Percentiles rank a stretch among this genome's conserved stretches.
Evolutionary conservation across 148 eudicot species (phyloP).

Genomic region (Dianthus caryophyllus): DNA sequence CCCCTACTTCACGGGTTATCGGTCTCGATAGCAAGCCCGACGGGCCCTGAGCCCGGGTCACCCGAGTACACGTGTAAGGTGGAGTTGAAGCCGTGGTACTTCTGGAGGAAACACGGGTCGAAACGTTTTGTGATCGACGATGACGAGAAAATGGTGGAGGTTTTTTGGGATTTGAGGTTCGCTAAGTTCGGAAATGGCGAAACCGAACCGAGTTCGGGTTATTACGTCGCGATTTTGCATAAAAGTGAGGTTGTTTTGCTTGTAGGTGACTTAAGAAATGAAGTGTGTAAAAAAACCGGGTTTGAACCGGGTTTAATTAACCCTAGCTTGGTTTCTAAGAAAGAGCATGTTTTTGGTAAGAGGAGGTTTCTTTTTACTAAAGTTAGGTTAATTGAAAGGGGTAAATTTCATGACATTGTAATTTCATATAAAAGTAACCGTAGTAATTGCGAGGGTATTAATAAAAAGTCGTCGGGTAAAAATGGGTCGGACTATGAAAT

Average conservation of each 20-base stretch:
- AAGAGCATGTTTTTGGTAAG: constrained; percentile 58
- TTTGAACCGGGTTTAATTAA: constrained; percentile 36
- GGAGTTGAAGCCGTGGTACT: constrained; percentile 81
- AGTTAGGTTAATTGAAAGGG: constrained; percentile 42
- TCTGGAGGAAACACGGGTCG: constrained; percentile 71
- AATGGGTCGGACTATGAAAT: constrained; percentile 41
- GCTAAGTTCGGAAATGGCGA: constrained; percentile 45
- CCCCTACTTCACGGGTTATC: constrained; percentile 63
- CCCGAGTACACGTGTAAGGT: constrained; percentile 48
- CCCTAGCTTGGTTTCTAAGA: constrained; percentile 40
- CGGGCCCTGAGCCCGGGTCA: not conserved
- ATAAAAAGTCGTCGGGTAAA: not conserved
- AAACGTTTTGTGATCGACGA: constrained; percentile 44
- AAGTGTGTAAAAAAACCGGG: constrained; percentile 47
- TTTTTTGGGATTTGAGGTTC: constrained; percentile 56
- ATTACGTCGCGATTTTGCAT: constrained; percentile 55
- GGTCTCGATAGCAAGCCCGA: constrained; percentile 35
- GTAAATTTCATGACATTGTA: constrained; percentile 40
- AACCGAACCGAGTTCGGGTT: constrained; percentile 53
- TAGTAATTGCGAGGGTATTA: not conserved
- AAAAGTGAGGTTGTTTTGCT: constrained; percentile 44
- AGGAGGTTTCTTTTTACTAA: constrained; percentile 40
- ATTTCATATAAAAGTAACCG: constrained; percentile 36
- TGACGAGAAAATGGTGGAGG: constrained; percentile 26
- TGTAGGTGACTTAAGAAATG: constrained; percentile 54